Percentiles rank a stretch among this genome's conserved stretches.
Evolutionary conservation across 2,329 filamentous ascomycete species (phyloP).

Genomic region (Talaromyces rugulosus): DNA sequence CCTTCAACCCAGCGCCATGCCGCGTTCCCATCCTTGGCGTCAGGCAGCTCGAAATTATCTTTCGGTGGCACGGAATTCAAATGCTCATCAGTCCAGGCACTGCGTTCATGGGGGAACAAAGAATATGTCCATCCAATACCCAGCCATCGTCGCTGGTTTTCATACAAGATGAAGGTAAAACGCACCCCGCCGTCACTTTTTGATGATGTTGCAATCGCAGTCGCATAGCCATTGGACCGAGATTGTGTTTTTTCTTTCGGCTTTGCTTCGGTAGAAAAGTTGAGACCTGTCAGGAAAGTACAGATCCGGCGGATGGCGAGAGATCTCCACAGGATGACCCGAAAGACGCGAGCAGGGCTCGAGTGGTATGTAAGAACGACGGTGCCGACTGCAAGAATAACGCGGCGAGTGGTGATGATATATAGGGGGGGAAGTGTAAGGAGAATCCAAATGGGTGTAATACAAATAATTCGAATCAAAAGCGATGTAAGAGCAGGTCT

Average conservation of each 20-base stretch:
- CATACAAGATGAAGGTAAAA: conserved; percentile 94
- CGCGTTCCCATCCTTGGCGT: conserved; percentile 60
- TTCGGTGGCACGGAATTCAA: conserved; percentile 73
- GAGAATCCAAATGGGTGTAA: conserved; percentile 82
- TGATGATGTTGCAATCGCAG: conserved; percentile 46
- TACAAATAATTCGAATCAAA: conserved; percentile 80
- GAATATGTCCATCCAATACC: conserved; percentile 92
- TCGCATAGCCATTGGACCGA: conserved; percentile 42
- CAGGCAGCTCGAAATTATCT: conserved; percentile 66
- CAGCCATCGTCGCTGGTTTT: conserved; percentile 94
- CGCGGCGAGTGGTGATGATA: conserved; percentile 79
- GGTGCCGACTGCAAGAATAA: conserved; percentile 82
- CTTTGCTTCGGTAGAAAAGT: conserved; percentile 53
- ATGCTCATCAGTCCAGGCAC: conserved; percentile 94
- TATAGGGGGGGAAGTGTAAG: conserved; percentile 77
- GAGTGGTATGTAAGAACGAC: conserved; percentile 89
- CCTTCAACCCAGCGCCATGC: conserved; percentile 80
- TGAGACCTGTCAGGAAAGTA: conserved; percentile 72
- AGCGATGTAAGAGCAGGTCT: conserved; percentile 83
- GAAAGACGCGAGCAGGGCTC: conserved; percentile 74
- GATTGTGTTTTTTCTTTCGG: conserved; percentile 13
- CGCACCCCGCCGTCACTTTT: conserved; percentile 70
- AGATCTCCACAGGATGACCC: conserved; percentile 88
- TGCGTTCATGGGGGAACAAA: conserved; percentile 83
- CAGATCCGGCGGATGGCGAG: conserved; percentile 65